These are phyloP conservation scores for Dothideomycetidae sp. DNA, from an alignment of 2,329 filamentous ascomycete species.

Conservation along the genomic window DNA sequence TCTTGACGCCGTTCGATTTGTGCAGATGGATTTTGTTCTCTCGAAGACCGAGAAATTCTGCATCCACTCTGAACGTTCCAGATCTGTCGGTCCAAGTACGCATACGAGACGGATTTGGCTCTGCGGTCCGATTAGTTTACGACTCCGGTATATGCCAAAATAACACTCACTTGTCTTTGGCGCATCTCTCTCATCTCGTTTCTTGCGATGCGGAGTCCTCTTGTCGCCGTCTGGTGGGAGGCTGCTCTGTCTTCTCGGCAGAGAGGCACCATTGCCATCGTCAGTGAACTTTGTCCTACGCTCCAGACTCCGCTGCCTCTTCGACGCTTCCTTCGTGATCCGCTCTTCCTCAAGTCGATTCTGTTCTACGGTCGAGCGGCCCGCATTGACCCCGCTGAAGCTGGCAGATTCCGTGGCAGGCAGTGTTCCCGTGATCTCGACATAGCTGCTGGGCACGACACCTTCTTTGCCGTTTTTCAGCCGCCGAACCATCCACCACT, in stretches of 20 bases:
- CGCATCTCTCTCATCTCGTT: slow-evolving; percentile 52
- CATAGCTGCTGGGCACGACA: slow-evolving; percentile 90
- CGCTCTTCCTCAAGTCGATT: slow-evolving; percentile 67
- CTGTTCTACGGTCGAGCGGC: slow-evolving; percentile 60
- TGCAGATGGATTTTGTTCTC: slow-evolving; percentile 96
- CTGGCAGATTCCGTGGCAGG: slow-evolving; percentile 28
- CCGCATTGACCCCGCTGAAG: slow-evolving; percentile 43
- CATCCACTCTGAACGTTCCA: slow-evolving; percentile 92
- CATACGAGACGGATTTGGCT: slow-evolving; percentile 69
- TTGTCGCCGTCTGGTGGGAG: slow-evolving; percentile 53
- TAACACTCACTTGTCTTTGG: slow-evolving; percentile 57
- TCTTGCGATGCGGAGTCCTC: slow-evolving; percentile 39
- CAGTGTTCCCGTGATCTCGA: slow-evolving; percentile 66
- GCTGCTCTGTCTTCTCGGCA: slow-evolving; percentile 69
- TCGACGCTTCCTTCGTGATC: slow-evolving; percentile 65
- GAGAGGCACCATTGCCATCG: slow-evolving; percentile 63
- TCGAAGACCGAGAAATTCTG: slow-evolving; percentile 84
- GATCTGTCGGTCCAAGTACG: slow-evolving; percentile 91
- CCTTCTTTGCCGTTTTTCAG: slow-evolving; percentile 88
- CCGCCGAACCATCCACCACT: slow-evolving; percentile 94
- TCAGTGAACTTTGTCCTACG: slow-evolving; percentile 43
- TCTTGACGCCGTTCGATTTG: slow-evolving; percentile 96
- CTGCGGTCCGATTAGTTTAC: slow-evolving; percentile 32
- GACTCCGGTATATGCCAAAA: not conserved
- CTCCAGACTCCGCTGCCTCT: slow-evolving; percentile 40